Percentiles rank a stretch among this genome's conserved stretches.
phyloP scores from a whole-genome alignment of 2,329 filamentous ascomycete genomes.

The Aspergillus sergii region DNA sequence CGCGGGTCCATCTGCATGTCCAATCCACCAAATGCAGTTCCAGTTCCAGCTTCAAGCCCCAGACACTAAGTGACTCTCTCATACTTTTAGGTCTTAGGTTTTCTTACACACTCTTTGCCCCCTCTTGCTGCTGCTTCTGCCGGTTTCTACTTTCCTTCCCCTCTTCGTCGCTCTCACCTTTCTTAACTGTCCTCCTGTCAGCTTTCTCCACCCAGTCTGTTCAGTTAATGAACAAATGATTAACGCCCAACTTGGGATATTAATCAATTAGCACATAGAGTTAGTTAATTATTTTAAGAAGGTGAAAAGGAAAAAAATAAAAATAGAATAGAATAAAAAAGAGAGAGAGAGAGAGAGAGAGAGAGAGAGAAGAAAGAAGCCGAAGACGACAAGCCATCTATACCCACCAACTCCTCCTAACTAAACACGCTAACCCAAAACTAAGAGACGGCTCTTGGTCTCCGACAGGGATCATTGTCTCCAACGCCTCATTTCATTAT shows the following conservation, averaged over 20 bases:
- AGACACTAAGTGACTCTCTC: background rate
- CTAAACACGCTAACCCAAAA: slow-evolving; percentile 6
- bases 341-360: background rate
- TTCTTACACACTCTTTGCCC: background rate
- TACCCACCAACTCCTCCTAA: slow-evolving; percentile 8
- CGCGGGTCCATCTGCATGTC: slow-evolving; percentile 3
- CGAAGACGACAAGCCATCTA: background rate
- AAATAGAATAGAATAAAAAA: background rate
- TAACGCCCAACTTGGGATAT: background rate
- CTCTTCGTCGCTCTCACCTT: slow-evolving; percentile 1
- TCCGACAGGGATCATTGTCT: slow-evolving; percentile 21
- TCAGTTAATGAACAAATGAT: background rate
- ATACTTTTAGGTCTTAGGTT: background rate
- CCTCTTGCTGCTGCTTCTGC: slow-evolving; percentile 12
- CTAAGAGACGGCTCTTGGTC: slow-evolving; percentile 17
- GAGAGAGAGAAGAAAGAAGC: background rate
- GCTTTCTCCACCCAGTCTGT: background rate
- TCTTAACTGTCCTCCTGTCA: background rate
- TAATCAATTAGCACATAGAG: background rate
- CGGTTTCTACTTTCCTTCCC: background rate
- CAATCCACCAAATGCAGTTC: background rate
- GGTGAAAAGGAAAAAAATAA: background rate
- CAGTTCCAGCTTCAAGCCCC: slow-evolving; percentile 4
- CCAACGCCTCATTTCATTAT: slow-evolving; percentile 11
- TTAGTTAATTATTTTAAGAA: background rate